phyloP scores from a whole-genome alignment of 2,329 filamentous ascomycete species.

The Calonectria leucothoes region DNA sequence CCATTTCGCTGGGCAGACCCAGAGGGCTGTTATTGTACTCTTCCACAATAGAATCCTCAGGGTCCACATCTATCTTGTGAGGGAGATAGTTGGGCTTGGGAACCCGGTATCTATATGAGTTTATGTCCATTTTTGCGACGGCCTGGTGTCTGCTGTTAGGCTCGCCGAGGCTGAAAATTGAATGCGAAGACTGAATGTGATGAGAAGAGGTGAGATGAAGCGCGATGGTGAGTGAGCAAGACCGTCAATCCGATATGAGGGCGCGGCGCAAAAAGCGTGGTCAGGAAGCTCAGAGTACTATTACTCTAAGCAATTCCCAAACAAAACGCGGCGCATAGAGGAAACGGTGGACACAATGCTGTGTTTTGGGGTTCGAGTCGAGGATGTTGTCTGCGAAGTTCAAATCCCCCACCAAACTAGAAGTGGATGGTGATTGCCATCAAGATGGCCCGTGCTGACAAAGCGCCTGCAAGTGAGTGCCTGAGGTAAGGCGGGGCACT shows the following conservation, averaged over 20 bases:
- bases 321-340: neutral
- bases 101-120: slow-evolving; percentile 64
- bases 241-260: neutral
- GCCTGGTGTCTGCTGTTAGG: slow-evolving; percentile 6
- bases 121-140: slow-evolving; percentile 48
- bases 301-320: neutral
- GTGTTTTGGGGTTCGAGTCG: neutral
- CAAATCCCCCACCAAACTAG: slow-evolving; percentile 23
- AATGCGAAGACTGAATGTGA: slow-evolving; percentile 14
- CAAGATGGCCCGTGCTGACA: slow-evolving; percentile 3
- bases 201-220: slow-evolving; percentile 13
- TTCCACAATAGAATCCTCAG: slow-evolving; percentile 63
- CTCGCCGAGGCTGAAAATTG: neutral
- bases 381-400: slow-evolving; percentile 24
- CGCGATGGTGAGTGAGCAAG: neutral
- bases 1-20: slow-evolving; percentile 62
- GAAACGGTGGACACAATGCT: neutral
- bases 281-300: no score
- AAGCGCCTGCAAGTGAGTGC: neutral
- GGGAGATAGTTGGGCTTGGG: slow-evolving; percentile 72
- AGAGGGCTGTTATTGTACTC: slow-evolving; percentile 63
- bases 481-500: neutral
- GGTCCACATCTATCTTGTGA: slow-evolving; percentile 63
- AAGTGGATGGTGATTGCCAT: slow-evolving; percentile 23
- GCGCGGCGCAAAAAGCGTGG: neutral